phyloP scores from a whole-genome alignment of 768 basidiomycete genomes.

The Russula virescens region DNA sequence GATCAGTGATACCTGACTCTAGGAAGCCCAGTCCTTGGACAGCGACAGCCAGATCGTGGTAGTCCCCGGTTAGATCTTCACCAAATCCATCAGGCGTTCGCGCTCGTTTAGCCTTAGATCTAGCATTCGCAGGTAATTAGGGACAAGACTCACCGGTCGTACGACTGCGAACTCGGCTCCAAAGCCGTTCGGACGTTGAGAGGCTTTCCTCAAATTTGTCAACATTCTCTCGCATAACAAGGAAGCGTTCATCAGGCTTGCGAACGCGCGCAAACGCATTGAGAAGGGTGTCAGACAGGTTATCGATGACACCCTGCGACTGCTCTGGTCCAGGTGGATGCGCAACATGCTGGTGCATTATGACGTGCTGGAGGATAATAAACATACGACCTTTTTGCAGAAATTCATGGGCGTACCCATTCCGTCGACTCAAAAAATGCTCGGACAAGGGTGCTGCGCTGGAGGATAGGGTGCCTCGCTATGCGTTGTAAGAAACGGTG shows the following conservation, averaged over 20 bases:
- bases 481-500: slow-evolving; percentile 89
- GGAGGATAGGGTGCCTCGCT: slow-evolving; percentile 89
- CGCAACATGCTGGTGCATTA: slow-evolving; percentile 94
- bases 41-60: slow-evolving; percentile 93
- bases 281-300: slow-evolving; percentile 89
- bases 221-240: slow-evolving; percentile 84
- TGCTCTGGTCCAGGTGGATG: slow-evolving; percentile 86
- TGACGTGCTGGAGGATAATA: slow-evolving; percentile 61
- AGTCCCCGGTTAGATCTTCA: slow-evolving; percentile 95
- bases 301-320: slow-evolving; percentile 80
- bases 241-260: slow-evolving; percentile 95
- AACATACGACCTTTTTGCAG: slow-evolving; percentile 16
- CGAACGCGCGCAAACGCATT: slow-evolving; percentile 95
- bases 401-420: slow-evolving; percentile 64
- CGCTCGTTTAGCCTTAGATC: slow-evolving; percentile 83
- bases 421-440: slow-evolving; percentile 96
- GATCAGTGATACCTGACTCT: slow-evolving; percentile 97
- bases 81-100: slow-evolving; percentile 62
- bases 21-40: slow-evolving; percentile 97
- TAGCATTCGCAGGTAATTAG: slow-evolving; percentile 30
- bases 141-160: slow-evolving; percentile 70
- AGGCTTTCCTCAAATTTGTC: slow-evolving; percentile 98
- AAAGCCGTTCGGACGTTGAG: slow-evolving; percentile 70
- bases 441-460: slow-evolving; percentile 83
- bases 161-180: slow-evolving; percentile 69